These are phyloP conservation scores for Striga asiatica DNA, from an alignment of 257 asterid genomes.

Conservation along the genomic window DNA sequence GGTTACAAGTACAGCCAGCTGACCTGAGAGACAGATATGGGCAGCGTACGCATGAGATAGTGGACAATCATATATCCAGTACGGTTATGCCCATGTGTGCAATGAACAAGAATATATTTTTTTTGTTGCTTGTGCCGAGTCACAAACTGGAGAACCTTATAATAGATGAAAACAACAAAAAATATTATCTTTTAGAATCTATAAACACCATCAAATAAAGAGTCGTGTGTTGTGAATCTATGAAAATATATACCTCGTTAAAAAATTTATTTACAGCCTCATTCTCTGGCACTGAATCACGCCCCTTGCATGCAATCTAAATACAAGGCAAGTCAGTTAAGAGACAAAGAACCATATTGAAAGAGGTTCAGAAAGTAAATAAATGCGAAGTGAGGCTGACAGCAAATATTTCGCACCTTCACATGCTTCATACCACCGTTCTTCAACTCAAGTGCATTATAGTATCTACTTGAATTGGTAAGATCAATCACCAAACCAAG, in stretches of 20 bases:
- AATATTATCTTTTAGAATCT: slow-evolving; percentile 33
- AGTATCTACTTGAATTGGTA: slow-evolving; percentile 85
- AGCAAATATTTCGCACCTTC: slow-evolving; percentile 47
- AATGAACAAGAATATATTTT: slow-evolving; percentile 79
- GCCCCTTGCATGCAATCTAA: slow-evolving; percentile 95
- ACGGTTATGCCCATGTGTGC: slow-evolving; percentile 98
- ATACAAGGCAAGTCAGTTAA: slow-evolving; percentile 17
- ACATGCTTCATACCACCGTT: slow-evolving; percentile 86
- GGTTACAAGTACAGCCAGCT: slow-evolving; percentile 17
- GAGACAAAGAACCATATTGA: slow-evolving; percentile 14
- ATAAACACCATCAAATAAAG: slow-evolving; percentile 9
- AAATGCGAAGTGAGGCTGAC: slow-evolving; percentile 11
- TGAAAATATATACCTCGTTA: slow-evolving; percentile 52
- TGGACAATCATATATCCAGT: slow-evolving; percentile 95
- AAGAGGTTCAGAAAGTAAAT: slow-evolving; percentile 1
- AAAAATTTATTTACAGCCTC: slow-evolving; percentile 80
- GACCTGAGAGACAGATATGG: slow-evolving; percentile 75
- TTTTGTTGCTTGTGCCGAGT: slow-evolving; percentile 62
- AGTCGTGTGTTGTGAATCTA: background rate
- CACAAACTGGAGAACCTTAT: slow-evolving; percentile 77
- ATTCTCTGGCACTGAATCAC: slow-evolving; percentile 91
- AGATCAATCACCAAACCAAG: slow-evolving; percentile 95
- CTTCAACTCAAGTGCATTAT: slow-evolving; percentile 51
- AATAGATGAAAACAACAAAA: slow-evolving; percentile 29
- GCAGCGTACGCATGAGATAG: slow-evolving; percentile 76